Evolutionary conservation across 495 filamentous ascomycete genomes (phyloP), one percentile per base, ranked within the genome.

Genomic region (Immersiella caudata): DNA sequence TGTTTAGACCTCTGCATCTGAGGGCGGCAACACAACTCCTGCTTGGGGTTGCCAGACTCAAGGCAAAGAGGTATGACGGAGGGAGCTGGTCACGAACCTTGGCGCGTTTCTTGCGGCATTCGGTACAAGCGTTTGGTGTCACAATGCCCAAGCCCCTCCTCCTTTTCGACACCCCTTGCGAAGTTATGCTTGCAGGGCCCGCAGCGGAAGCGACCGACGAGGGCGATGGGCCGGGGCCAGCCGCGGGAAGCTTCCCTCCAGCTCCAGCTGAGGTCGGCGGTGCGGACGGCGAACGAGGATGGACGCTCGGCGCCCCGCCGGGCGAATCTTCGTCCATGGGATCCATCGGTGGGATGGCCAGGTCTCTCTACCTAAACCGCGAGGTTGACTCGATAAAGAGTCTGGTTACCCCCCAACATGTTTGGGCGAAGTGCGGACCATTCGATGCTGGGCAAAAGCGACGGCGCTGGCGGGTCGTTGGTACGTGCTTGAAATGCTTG

Each of bases 51-150:
- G n/a, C 16, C 51, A 22, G 35, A n/a, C 9, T 12, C 6, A n/a
- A 11, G 22, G 4, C 6, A 18, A 9, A 8, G n/a, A 18, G 25
- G 61, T 2, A n/a, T 8, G 29, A 18, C 8, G 49, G 12, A 12
- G 36, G 14, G n/a, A n/a, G n/a, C n/a, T n/a, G 5, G 22, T 14
- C 0, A 67, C 75, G 20, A 69, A 83, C 83, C 78, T 87, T 87
- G 54, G 83, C 82, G 64, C 84, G 79, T 65, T 85, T 87, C 76
- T 87, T 87, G 20, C 84, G 79, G 67, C 84, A 87, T 71, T 86
- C 84, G 27, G 81, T 86, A 70, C 84, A 87, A 1, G 84, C 84
- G 65, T 85, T 87, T 36, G 79, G 79, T 4, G 84, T 87, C 7
- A 87, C 83, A 7, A 85, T 72, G 16, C 84, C 84, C 5, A 83